These are phyloP conservation scores for Leishmania tarentolae DNA, from an alignment of 208 protist species.

Conservation along the genomic window DNA sequence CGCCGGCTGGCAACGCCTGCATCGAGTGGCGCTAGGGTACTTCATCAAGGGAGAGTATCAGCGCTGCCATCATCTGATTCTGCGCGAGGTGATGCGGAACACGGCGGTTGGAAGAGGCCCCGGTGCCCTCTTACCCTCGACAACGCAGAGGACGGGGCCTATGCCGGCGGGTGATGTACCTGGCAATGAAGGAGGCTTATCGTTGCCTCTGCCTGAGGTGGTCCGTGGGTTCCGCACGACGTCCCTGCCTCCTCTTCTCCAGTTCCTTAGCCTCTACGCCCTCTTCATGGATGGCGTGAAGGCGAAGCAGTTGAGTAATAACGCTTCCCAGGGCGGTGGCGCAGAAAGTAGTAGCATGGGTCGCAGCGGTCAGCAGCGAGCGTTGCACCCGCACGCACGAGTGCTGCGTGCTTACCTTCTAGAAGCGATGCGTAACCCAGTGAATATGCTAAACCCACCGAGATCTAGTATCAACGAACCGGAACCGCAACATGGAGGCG, in stretches of 20 bases:
- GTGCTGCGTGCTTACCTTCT: conserved; percentile 64
- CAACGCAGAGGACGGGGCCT: neutral
- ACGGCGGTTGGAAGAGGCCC: neutral
- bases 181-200: neutral
- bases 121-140: neutral
- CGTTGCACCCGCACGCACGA: conserved; percentile 68
- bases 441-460: conserved; percentile 11
- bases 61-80: conserved; percentile 62
- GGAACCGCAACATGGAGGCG: neutral
- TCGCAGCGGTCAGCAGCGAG: conserved; percentile 42
- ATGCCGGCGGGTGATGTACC: neutral
- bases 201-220: conserved; percentile 13
- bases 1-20: conserved; percentile 37
- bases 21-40: conserved; percentile 58
- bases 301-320: conserved; percentile 41
- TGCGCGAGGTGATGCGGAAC: conserved; percentile 54
- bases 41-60: conserved; percentile 72
- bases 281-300: conserved; percentile 81
- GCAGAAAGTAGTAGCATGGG: conserved; percentile 3
- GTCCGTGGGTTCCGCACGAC: conserved; percentile 36
- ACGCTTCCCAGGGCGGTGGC: conserved; percentile 15
- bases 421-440: conserved; percentile 57
- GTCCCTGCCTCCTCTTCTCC: conserved; percentile 41
- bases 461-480: neutral
- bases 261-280: conserved; percentile 81